Conservation (phyloP, 345 rosid genomes). For the Eucalyptus marginata region DNA sequence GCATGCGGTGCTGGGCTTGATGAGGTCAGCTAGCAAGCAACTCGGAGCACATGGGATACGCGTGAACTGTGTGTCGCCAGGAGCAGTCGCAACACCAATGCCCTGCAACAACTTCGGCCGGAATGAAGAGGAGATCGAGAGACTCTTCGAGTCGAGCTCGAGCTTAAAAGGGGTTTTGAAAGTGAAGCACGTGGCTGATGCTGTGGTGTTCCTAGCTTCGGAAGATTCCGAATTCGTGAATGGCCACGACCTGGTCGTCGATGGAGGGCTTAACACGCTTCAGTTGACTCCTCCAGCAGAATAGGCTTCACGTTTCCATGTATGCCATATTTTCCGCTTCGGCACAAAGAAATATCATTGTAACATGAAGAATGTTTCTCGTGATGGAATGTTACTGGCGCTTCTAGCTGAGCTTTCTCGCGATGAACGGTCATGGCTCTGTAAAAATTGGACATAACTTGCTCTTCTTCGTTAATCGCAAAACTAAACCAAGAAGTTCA, state of each 20-base stretch:
- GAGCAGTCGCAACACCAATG: slow-evolving; percentile 9
- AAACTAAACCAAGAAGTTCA: not conserved
- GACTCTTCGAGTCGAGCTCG: not conserved
- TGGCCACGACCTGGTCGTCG: slow-evolving; percentile 4
- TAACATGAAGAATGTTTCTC: not conserved
- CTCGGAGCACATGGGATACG: slow-evolving; percentile 29
- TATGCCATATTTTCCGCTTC: not conserved
- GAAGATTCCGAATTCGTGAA: slow-evolving; percentile 12
- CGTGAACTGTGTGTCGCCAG: slow-evolving; percentile 27
- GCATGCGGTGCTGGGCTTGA: slow-evolving; percentile 23
- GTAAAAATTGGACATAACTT: not conserved
- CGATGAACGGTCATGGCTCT: not conserved
- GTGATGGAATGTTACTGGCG: not conserved
- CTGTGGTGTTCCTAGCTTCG: slow-evolving; percentile 23
- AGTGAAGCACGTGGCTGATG: slow-evolving; percentile 15
- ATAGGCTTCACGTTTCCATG: not conserved
- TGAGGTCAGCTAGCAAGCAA: slow-evolving; percentile 20
- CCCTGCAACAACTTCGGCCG: not conserved
- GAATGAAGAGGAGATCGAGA: slow-evolving; percentile 2
- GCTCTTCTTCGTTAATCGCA: not conserved
- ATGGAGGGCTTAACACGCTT: not conserved
- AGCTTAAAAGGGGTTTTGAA: slow-evolving; percentile 7
- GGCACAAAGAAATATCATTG: not conserved
- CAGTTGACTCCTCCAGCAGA: not conserved
- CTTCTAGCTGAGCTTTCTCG: not conserved